A percentile compares a stretch with the other conserved stretches of the same genome.
Evolutionary conservation across 1,284 basidiomycete species (phyloP).

Genomic region (Coniferiporia sulphurascens): DNA sequence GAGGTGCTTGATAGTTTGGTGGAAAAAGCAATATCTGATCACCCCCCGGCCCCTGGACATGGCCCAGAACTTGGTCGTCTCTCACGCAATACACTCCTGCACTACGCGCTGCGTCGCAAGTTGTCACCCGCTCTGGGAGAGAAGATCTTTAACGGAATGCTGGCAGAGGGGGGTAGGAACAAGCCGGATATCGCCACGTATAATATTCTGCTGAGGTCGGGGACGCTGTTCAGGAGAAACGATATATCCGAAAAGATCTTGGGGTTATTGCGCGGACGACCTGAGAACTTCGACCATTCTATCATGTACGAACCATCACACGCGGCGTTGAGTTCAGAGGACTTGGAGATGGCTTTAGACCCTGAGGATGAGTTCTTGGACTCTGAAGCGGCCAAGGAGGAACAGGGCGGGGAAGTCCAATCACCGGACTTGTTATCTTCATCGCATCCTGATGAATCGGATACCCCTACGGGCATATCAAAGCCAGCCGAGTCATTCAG

Average conservation of each 20-base stretch:
- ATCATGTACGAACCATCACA: background rate
- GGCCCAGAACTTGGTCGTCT: slow-evolving; percentile 35
- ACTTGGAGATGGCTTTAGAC: background rate
- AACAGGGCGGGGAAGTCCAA: background rate
- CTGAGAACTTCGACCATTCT: background rate
- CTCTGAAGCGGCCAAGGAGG: background rate
- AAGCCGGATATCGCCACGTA: slow-evolving; percentile 45
- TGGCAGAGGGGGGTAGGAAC: slow-evolving; percentile 34
- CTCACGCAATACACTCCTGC: slow-evolving; percentile 58
- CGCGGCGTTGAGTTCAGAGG: background rate
- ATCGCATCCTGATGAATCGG: background rate
- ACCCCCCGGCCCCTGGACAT: background rate
- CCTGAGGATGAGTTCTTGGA: background rate
- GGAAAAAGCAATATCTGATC: slow-evolving; percentile 18
- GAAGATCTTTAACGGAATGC: slow-evolving; percentile 52
- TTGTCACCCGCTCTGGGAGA: slow-evolving; percentile 44
- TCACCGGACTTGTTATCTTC: too few species aligned
- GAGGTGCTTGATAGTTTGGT: slow-evolving; percentile 46
- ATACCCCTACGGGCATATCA: background rate
- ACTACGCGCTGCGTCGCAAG: slow-evolving; percentile 61
- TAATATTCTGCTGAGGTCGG: slow-evolving; percentile 54
- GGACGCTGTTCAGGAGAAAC: slow-evolving; percentile 45
- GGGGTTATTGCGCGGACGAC: slow-evolving; percentile 4
- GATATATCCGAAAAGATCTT: slow-evolving; percentile 37
- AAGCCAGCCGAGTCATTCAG: background rate